A percentile compares a stretch with the other conserved stretches of the same genome.
phyloP scores from a whole-genome alignment of 306 rosid genomes.

The Pyrus bretschneideri region DNA sequence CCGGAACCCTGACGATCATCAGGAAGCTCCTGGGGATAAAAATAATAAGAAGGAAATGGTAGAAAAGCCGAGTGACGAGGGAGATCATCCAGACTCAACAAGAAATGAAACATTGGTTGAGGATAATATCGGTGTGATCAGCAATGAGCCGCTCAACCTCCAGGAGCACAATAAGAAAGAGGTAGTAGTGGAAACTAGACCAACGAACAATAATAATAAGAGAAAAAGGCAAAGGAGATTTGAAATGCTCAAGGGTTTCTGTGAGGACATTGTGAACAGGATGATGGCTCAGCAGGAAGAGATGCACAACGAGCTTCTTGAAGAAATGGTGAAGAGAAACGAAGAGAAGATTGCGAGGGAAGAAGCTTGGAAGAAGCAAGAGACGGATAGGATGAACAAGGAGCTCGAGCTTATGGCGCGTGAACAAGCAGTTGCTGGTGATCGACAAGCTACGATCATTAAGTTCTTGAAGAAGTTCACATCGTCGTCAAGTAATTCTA shows the following conservation, averaged over 20 bases:
- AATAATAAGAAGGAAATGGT: conserved; percentile 12
- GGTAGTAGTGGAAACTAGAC: not conserved
- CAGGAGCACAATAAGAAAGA: conserved; percentile 4
- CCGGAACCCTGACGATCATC: not conserved
- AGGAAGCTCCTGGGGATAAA: not conserved
- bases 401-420: conserved; percentile 68
- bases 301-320: conserved; percentile 55
- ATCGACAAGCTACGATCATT: conserved; percentile 57
- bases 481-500: conserved; percentile 15
- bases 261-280: conserved; percentile 58
- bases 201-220: conserved; percentile 29
- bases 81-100: conserved; percentile 8
- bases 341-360: conserved; percentile 57
- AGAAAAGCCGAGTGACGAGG: conserved; percentile 12
- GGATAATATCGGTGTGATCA: not conserved
- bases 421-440: conserved; percentile 56
- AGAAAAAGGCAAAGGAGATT: conserved; percentile 46
- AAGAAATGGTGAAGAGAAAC: conserved; percentile 71
- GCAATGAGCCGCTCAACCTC: not conserved
- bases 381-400: conserved; percentile 59
- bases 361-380: conserved; percentile 80
- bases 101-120: not conserved
- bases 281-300: conserved; percentile 79
- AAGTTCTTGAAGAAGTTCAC: conserved; percentile 55
- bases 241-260: conserved; percentile 57